These are phyloP conservation scores for Aureobasidium sp. DNA, from an alignment of 2,329 filamentous ascomycete species.

Conservation along the genomic window DNA sequence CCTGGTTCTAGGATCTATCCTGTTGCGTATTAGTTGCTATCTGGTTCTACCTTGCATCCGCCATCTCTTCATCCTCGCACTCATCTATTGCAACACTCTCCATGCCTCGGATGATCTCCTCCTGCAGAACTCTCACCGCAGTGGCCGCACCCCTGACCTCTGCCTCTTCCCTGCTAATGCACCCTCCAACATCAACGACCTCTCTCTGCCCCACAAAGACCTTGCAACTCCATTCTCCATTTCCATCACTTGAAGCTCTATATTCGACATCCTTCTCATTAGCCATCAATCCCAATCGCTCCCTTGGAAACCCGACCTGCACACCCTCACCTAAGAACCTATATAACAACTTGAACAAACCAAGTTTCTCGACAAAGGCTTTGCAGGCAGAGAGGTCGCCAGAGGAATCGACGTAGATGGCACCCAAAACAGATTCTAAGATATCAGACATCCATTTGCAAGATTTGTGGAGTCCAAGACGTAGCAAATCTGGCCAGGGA, in stretches of 20 bases:
- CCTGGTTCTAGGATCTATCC: neutral
- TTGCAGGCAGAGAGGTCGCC: slow-evolving; percentile 56
- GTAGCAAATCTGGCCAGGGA: slow-evolving; percentile 68
- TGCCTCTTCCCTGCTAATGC: slow-evolving; percentile 31
- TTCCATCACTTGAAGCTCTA: slow-evolving; percentile 18
- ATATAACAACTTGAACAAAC: slow-evolving; percentile 57
- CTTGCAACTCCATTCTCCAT: slow-evolving; percentile 25
- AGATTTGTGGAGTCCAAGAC: slow-evolving; percentile 45
- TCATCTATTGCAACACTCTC: neutral
- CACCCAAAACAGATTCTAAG: slow-evolving; percentile 72
- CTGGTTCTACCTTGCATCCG: neutral
- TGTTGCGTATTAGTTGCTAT: neutral
- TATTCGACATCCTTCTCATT: slow-evolving; percentile 51
- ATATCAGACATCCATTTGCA: slow-evolving; percentile 80
- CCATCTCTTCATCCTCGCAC: neutral
- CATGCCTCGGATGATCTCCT: neutral
- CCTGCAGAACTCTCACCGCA: slow-evolving; percentile 12
- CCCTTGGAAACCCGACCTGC: slow-evolving; percentile 56
- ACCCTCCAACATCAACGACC: slow-evolving; percentile 29
- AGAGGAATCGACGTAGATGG: slow-evolving; percentile 71
- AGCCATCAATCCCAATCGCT: slow-evolving; percentile 57
- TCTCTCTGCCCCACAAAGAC: slow-evolving; percentile 31
- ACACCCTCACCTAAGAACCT: slow-evolving; percentile 53
- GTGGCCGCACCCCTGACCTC: slow-evolving; percentile 32
- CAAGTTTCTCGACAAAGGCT: slow-evolving; percentile 54